These are phyloP conservation scores for Ceratocystis lukuohia DNA, from an alignment of 2,329 filamentous ascomycete species.

Conservation along the genomic window DNA sequence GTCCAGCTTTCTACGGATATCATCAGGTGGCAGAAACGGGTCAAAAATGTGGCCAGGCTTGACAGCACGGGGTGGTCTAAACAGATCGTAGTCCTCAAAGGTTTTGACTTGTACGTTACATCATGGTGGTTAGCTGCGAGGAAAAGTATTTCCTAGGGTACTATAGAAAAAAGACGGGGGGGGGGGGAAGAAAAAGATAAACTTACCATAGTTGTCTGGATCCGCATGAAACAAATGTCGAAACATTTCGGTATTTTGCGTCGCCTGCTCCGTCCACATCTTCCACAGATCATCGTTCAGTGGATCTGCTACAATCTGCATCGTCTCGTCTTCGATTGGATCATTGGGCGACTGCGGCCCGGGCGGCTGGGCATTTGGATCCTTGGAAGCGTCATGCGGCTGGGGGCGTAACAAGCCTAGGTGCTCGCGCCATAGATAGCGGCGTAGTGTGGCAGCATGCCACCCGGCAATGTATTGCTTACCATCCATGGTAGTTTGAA, in stretches of 20 bases:
- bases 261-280: constrained; percentile 56
- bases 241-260: constrained; percentile 60
- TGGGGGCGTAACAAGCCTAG: constrained; percentile 68
- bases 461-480: constrained; percentile 63
- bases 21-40: constrained; percentile 55
- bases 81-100: constrained; percentile 80
- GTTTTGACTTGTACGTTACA: constrained; percentile 48
- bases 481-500: constrained; percentile 67
- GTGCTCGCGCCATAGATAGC: constrained; percentile 83
- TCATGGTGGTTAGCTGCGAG: constrained; percentile 1
- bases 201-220: constrained; percentile 67
- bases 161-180: background rate
- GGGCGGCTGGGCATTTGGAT: constrained; percentile 63
- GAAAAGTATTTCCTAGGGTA: background rate
- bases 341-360: constrained; percentile 53
- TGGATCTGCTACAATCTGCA: constrained; percentile 57
- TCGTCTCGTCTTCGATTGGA: constrained; percentile 43
- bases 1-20: constrained; percentile 63
- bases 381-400: constrained; percentile 49
- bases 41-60: constrained; percentile 83
- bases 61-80: constrained; percentile 53
- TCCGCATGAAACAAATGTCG: constrained; percentile 75
- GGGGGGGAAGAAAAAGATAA: background rate
- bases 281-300: constrained; percentile 52
- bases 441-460: constrained; percentile 66